Conservation (phyloP, 495 filamentous ascomycete species). For the Halenospora varia region DNA sequence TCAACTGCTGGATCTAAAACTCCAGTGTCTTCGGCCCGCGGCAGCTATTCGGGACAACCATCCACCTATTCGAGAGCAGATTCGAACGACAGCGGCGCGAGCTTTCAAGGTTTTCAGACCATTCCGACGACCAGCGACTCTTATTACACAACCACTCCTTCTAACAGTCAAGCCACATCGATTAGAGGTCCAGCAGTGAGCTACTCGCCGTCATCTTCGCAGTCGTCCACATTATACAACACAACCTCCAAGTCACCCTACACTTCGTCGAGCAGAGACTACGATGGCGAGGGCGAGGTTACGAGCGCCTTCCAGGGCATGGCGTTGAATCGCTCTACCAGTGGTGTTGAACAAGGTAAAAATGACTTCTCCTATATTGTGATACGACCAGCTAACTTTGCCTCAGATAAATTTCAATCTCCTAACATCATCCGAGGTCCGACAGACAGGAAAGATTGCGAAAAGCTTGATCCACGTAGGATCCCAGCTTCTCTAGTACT, state of each 20-base stretch:
- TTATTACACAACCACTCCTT: neutral
- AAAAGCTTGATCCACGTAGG: conserved; percentile 1
- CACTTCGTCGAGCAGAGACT: neutral
- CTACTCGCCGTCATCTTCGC: neutral
- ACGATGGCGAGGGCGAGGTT: neutral
- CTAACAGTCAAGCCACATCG: neutral
- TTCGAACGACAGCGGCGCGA: no score
- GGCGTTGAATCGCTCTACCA: neutral
- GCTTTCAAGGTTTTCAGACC: neutral
- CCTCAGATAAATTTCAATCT: neutral
- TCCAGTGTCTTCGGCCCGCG: neutral
- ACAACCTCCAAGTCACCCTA: neutral
- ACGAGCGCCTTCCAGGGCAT: neutral
- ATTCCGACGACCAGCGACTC: neutral
- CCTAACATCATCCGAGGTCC: neutral
- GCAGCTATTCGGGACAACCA: neutral
- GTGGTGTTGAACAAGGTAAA: neutral
- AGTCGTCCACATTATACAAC: neutral
- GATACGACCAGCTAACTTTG: neutral
- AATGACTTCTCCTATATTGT: neutral
- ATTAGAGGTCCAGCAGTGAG: neutral
- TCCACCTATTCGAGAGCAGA: neutral
- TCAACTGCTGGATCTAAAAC: neutral
- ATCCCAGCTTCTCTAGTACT: neutral
- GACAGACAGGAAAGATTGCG: neutral